Evolutionary conservation across 2,329 filamentous ascomycete species (phyloP), one percentile per base, ranked within the genome.

Genomic region (Sclerotinia trifoliorum): DNA sequence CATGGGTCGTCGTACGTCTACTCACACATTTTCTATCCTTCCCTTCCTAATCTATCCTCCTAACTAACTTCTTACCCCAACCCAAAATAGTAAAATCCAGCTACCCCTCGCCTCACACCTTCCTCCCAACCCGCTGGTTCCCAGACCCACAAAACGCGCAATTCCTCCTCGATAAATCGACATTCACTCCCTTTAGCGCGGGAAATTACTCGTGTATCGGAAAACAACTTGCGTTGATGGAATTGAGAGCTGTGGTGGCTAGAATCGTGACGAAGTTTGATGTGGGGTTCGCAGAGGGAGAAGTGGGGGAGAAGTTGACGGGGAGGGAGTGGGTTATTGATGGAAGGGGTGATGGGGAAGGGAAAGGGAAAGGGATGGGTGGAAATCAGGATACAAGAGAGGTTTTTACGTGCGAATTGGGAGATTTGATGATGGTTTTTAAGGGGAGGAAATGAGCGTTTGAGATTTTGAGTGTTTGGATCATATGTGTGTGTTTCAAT

Each of bases 91-190:
- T 61, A 17, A 15, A 29, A 61, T 24, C 17, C 35, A 67, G 70
- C 58, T 73, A 69, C 29, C 46, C 67, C 4, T 39, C 67, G 1
- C 70, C 75, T 0, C 63, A 70, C 26, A 62, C 72, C 3, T 79
- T 79, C 60, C 72, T 79, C 17, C 78, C 76, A 15, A 77, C 78
- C 64, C 71, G 77, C 46, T 79, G 66, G 52, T 73, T 75, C 48
- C 71, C 66, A 1, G 51, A 52, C 44, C 70, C 54, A 5, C 1
- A n/a, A 17, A n/a, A 56, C 5, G 19, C 70, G 21, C 70, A 72
- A 52, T 67, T 74, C 29, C 70, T 71, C 8, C 55, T 69, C 5
- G 69, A 76, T 39, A 75, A 74, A 29, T 68, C 68, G 8, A 73
- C 74, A 3, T 79, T 74, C 46, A 73, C 73, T 17, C 77, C 77